Conservation (phyloP, 345 rosid genomes). For the Cardamine occulta region DNA sequence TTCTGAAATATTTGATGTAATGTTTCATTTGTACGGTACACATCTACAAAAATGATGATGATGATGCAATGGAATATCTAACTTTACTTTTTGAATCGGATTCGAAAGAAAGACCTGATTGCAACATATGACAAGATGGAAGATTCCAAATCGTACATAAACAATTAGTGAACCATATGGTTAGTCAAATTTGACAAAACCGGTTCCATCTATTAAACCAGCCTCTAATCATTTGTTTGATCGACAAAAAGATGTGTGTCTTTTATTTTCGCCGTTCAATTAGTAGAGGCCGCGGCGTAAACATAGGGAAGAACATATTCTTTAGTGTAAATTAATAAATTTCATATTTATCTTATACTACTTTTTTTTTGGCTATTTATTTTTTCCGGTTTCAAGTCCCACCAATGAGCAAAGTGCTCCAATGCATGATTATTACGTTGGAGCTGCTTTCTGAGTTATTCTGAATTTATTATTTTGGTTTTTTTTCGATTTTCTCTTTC, state of each 20-base stretch:
- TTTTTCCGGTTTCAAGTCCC: constrained; percentile 6
- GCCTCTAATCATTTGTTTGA: neutral
- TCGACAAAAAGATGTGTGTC: neutral
- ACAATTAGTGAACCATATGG: constrained; percentile 13
- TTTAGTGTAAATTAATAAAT: neutral
- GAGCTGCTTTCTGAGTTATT: constrained; percentile 22
- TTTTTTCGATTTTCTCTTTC: neutral
- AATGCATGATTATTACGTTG: constrained; percentile 45
- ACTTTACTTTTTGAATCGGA: constrained; percentile 1
- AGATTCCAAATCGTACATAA: constrained; percentile 10
- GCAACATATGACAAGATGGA: constrained; percentile 1
- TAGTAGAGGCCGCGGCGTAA: constrained; percentile 37
- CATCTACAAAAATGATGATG: neutral
- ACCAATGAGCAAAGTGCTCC: constrained; percentile 29
- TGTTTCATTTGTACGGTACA: constrained; percentile 12
- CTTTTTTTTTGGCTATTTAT: neutral
- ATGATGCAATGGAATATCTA: neutral
- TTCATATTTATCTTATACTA: neutral
- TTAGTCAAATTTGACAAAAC: neutral
- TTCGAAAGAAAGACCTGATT: constrained; percentile 6
- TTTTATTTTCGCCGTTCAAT: constrained; percentile 26
- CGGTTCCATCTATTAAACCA: constrained; percentile 1
- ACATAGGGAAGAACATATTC: constrained; percentile 18
- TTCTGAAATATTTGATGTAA: neutral
- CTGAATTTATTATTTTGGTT: neutral